phyloP scores from a whole-genome alignment of 495 filamentous ascomycete genomes.

The Cryomyces minteri region DNA sequence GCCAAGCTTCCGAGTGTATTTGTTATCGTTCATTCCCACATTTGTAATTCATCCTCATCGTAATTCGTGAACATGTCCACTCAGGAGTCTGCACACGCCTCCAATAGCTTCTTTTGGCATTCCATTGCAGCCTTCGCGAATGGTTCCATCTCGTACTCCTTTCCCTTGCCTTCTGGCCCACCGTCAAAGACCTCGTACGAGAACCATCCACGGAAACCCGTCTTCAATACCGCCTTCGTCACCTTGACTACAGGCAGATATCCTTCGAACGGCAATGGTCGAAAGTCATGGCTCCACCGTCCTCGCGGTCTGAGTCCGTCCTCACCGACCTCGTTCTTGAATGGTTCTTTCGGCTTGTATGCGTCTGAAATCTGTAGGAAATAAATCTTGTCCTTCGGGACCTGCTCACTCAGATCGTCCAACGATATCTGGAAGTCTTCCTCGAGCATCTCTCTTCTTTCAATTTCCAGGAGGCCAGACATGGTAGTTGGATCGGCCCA shows the following conservation, averaged over 20 bases:
- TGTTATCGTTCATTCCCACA: no score
- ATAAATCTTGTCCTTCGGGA: constrained; percentile 57
- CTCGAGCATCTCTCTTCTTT: constrained; percentile 18
- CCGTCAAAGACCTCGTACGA: constrained; percentile 64
- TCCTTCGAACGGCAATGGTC: constrained; percentile 52
- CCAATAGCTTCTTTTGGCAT: constrained; percentile 32
- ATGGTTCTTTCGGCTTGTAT: constrained; percentile 37
- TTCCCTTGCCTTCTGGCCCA: constrained; percentile 35
- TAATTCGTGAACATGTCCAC: no score
- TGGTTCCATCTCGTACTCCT: constrained; percentile 35
- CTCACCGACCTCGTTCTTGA: constrained; percentile 26
- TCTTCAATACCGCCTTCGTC: constrained; percentile 43
- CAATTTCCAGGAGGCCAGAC: constrained; percentile 36
- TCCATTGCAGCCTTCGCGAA: constrained; percentile 44
- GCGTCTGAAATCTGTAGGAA: constrained; percentile 65
- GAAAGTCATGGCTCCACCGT: constrained; percentile 53
- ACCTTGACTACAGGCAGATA: constrained; percentile 55
- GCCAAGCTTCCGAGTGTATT: no score
- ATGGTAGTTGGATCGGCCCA: constrained; percentile 55
- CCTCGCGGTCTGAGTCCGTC: constrained; percentile 36
- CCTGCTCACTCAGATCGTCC: constrained; percentile 28
- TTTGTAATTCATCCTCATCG: no score
- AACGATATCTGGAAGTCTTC: constrained; percentile 33
- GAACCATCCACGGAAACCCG: constrained; percentile 56
- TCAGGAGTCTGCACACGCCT: constrained; percentile 20